Evolutionary conservation across 768 basidiomycete species (phyloP), one percentile per base, ranked within the genome.

Genomic region (Austroboletus eburneus): DNA sequence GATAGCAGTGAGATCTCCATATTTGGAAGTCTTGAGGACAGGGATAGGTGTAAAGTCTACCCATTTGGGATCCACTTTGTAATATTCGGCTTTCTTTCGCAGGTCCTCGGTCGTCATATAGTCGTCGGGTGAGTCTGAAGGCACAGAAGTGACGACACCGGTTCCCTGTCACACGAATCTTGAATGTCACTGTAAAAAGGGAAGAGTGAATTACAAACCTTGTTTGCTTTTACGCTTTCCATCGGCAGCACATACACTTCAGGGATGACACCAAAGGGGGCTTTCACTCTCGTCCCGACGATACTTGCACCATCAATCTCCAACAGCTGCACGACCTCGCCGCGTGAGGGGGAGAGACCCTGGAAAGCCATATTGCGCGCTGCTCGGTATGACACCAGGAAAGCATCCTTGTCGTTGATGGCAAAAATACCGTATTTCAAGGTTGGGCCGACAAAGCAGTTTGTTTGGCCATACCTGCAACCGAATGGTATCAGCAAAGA

Each of bases 311-410:
- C 96, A 32, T 81, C 80, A 46, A 98, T 72, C 65, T 91, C 87
- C 14, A 78, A 68, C 42, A 97, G 69, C 62, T 89, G 81, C 39
- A 81, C 72, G 44, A 88, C 70, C 52, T 87, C 74, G 17, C 89
- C 93, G 2, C 83, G 80, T 4, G 77, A 75, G 4, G 79, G 76
- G 48, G 85, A 84, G 44, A 82, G 80, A 10, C 91, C 91, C 69
- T 98, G 93, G 80, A 85, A 97, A 1, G 93, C 80, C 93, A 98
- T 96, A 66, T 96, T 98, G n/a, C 95, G 83, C 5, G 91, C 93
- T 1, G 93, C 83, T 37, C 94, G 89, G 49, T 83, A 69, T 10
- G 93, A 93, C 68, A 90, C 84, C 5, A 99, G 72, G 72, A 87
- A 97, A 18, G 92, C 87, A 57, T 92, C 91, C 30, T 80, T 76